Base-by-base conservation (phyloP, 2,329 filamentous ascomycete genomes). In the Tolypocladium ophioglossoides region DNA sequence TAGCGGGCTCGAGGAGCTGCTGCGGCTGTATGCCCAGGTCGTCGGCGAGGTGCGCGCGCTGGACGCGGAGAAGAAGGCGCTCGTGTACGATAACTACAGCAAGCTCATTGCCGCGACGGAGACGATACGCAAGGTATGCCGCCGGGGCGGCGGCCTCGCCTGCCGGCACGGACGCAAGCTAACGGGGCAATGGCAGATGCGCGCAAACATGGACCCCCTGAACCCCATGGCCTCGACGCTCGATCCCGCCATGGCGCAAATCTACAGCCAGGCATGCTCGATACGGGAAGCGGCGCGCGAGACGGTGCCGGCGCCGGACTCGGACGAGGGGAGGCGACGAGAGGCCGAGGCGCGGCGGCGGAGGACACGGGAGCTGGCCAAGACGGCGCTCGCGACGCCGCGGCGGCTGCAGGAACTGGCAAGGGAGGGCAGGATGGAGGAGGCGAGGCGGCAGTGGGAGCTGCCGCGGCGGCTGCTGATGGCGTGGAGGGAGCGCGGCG, bases 71-170 rank as follows among this genome's bases (percentile, higher is more conserved):
- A 87, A 94, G 70, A 99, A 99, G 73, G 91, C 92, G 2, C 74
- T 99, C 57, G 94, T 99, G 5, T 99, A 99, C 69, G 92, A 99
- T 69, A 99, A 99, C 68, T 99, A 97, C 70, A 94, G 87, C 62
- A 97, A 97, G 72, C 74, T 99, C 61, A 96, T 99, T 61, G 83
- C 86, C n/a, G 94, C 94, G 1, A 96, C 95, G 12, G 92, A 96
- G 70, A 97, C 92, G 3, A 99, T 99, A 64, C 82, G 88, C 51
- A 90, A 89, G 73, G 82, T 83, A 61, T 12, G 39, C 34, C 9
- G 34, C 30, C 11, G 20, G 39, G 12, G 22, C 18, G 5, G n/a
- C n/a, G n/a, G n/a, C n/a, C n/a, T n/a, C 16, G 27, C 20, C n/a
- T n/a, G 37, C 10, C 6, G 30, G n/a, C 10, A 35, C 3, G 20